Base-by-base conservation (phyloP, 78 protist genomes). In the Dictyostelium intermedium region DNA sequence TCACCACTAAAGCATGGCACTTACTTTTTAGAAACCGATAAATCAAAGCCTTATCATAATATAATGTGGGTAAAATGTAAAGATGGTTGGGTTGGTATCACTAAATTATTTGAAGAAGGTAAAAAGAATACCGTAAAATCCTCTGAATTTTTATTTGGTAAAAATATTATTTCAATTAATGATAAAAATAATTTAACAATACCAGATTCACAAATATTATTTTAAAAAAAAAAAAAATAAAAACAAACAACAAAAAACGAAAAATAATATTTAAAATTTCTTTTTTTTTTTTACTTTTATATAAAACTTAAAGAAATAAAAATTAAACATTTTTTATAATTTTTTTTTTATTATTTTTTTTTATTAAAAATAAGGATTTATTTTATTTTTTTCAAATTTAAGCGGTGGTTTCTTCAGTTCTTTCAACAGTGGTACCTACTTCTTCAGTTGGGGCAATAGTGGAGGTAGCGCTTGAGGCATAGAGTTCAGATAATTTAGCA, bases 1-100 rank as follows among this genome's bases (percentile, higher is more conserved):
- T 23, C 45, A 72, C 9, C 79, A 4, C 10, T 79, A 11, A 11
- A 27, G 27, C 8, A 3, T 27, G 85, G 85, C 7, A 20, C 74
- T 1, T 81, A 27, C 37, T 81, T 81, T 20, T 9, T 81, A 6
- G 85, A 53, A 23, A 32, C 27, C 56, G 53, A 81, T 37, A 66
- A 73, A 11, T 74, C 50, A 61, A 77, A 85, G 25, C 11, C 14
- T 3, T 35, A 39, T 27, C 3, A 43, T 16, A 60, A 34, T 14
- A 69, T 92, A 16, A 66, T 92, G 78, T 92, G 91, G 89, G 39
- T 84, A 0, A 47, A 73, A 72, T 50, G 91, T 35, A 53, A 23
- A 25, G 96, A 82, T 69, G 96, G 96, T 50, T 92, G 96, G 96
- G 27, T 73, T 37, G 96, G 92, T 9, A 16, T 92, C 8, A 56